These are phyloP conservation scores for Paracoccidioides brasiliensis DNA, from an alignment of 2,329 filamentous ascomycete species.

Conservation along the genomic window DNA sequence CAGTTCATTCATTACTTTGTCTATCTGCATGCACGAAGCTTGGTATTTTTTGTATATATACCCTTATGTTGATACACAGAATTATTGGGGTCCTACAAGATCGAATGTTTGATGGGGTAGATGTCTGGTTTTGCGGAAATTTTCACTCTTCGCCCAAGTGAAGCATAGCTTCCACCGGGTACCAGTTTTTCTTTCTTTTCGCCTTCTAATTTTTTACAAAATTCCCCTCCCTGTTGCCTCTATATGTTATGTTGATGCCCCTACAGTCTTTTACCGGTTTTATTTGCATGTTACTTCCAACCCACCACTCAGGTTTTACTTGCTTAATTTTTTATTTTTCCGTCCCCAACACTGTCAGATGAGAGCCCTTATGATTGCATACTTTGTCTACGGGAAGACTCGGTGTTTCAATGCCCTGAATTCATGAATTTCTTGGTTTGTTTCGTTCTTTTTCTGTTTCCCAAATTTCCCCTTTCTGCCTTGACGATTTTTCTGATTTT, in stretches of 20 bases:
- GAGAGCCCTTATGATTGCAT: background rate
- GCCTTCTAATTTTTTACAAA: background rate
- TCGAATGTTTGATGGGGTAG: background rate
- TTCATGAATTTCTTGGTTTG: background rate
- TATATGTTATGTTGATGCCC: background rate
- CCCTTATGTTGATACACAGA: too few species aligned
- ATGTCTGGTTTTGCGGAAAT: too few species aligned
- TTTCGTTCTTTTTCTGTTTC: background rate
- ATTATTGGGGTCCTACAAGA: background rate
- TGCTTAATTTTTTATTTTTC: background rate
- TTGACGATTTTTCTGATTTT: background rate
- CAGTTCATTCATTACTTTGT: background rate
- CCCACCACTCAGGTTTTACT: background rate
- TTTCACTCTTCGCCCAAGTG: too few species aligned
- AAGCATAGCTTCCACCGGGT: too few species aligned
- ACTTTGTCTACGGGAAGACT: background rate
- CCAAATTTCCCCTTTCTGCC: too few species aligned
- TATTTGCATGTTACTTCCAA: background rate
- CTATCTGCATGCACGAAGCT: too few species aligned
- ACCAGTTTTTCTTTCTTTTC: background rate
- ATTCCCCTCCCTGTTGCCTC: background rate
- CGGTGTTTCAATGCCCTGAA: conserved; percentile 1
- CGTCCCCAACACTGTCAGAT: background rate
- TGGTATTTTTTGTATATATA: too few species aligned
- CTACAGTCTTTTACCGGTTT: background rate